Conservation (phyloP, 1,139 yeast genomes). For the Geotrichum australiense region DNA sequence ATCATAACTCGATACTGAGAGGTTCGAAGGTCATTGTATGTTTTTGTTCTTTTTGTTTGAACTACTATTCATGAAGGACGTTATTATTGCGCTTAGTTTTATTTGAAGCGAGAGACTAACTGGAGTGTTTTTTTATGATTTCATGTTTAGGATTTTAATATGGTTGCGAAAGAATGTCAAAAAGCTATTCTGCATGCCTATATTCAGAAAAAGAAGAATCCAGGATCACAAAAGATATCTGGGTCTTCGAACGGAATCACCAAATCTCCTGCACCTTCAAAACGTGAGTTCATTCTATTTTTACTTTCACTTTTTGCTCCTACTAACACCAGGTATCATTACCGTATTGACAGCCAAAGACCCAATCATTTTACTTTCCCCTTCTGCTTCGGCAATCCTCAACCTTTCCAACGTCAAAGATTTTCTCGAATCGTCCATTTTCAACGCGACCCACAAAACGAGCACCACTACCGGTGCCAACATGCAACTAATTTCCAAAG, state of each 20-base stretch:
- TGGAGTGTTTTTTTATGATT: background rate
- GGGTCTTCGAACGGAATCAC: conserved; percentile 2
- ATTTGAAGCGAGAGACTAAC: background rate
- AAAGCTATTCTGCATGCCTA: conserved; percentile 14
- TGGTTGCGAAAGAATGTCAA: conserved; percentile 16
- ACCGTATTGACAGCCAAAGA: conserved; percentile 47
- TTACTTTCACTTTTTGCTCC: background rate
- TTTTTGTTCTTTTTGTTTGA: conserved; percentile 26
- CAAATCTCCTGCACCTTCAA: background rate
- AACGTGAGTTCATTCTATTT: conserved; percentile 1
- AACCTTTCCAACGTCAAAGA: conserved; percentile 76
- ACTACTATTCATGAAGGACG: background rate
- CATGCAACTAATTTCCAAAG: conserved; percentile 49
- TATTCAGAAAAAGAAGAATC: conserved; percentile 6
- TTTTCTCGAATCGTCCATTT: conserved; percentile 72
- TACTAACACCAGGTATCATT: background rate
- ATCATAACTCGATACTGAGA: conserved; percentile 74
- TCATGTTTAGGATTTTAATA: conserved; percentile 12
- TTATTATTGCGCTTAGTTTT: background rate
- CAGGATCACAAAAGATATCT: background rate
- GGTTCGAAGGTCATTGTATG: conserved; percentile 55
- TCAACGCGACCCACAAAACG: conserved; percentile 48
- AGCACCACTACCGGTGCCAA: conserved; percentile 33
- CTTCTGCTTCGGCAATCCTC: conserved; percentile 85
- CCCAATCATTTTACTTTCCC: conserved; percentile 90